These are phyloP conservation scores for Kalanchoe fedtschenkoi DNA, from an alignment of 164 flowering plant genomes.

Conservation along the genomic window DNA sequence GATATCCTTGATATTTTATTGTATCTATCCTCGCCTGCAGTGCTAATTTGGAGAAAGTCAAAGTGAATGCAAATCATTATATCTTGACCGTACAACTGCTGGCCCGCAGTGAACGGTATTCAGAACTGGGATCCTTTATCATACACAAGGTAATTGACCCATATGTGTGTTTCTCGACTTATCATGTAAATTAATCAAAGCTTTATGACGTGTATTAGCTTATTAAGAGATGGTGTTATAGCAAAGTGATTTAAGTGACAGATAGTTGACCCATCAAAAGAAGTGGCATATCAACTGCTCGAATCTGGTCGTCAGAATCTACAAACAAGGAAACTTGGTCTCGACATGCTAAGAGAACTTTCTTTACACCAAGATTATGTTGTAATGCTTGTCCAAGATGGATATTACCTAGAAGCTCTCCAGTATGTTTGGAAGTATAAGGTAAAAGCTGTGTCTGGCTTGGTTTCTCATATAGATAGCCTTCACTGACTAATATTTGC, in stretches of 20 bases:
- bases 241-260: conserved; percentile 18
- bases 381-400: conserved; percentile 69
- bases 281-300: conserved; percentile 82
- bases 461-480: not conserved
- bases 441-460: conserved; percentile 27
- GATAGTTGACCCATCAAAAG: conserved; percentile 93
- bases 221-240: not conserved
- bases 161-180: not conserved
- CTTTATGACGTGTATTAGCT: not conserved
- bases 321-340: conserved; percentile 70
- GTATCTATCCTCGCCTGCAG: conserved; percentile 19
- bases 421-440: conserved; percentile 75
- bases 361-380: conserved; percentile 83
- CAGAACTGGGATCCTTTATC: conserved; percentile 66
- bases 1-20: not conserved
- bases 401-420: conserved; percentile 85
- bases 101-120: conserved; percentile 59
- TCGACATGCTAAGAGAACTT: conserved; percentile 83
- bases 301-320: conserved; percentile 71
- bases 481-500: not conserved
- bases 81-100: conserved; percentile 65
- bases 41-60: conserved; percentile 56
- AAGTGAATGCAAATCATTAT: conserved; percentile 59
- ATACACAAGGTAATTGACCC: conserved; percentile 53
- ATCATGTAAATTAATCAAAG: not conserved